phyloP scores from a whole-genome alignment of 106 monocot genomes.

The Hemerocallis citrina region DNA sequence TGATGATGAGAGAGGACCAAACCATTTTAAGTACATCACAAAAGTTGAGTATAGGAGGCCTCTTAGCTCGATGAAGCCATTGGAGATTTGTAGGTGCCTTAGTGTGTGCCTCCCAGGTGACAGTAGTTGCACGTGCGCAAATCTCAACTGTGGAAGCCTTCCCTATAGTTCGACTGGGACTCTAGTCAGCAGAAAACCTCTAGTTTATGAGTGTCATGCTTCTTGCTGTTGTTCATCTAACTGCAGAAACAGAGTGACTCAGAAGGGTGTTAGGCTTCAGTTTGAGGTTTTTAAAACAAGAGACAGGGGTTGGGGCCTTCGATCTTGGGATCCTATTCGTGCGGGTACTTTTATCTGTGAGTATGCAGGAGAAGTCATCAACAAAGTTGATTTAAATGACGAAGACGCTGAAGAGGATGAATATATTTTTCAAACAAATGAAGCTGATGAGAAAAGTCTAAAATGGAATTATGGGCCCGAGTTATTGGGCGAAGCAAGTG shows the following conservation, averaged over 20 bases:
- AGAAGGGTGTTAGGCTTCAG: slow-evolving; percentile 51
- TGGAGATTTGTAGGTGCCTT: slow-evolving; percentile 48
- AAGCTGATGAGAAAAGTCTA: slow-evolving; percentile 33
- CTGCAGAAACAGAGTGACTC: slow-evolving; percentile 64
- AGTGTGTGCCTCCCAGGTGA: slow-evolving; percentile 62
- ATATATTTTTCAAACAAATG: slow-evolving; percentile 37
- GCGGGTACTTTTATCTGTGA: slow-evolving; percentile 82
- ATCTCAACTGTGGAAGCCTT: slow-evolving; percentile 51
- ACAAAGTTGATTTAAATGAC: slow-evolving; percentile 16
- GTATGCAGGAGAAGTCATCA: slow-evolving; percentile 51
- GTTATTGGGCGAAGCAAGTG: slow-evolving; percentile 46
- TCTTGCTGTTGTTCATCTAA: slow-evolving; percentile 48
- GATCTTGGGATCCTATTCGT: slow-evolving; percentile 87
- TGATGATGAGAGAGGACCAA: slow-evolving; percentile 49
- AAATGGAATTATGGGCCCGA: slow-evolving; percentile 79
- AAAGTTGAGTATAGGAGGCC: slow-evolving; percentile 21
- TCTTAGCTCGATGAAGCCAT: slow-evolving; percentile 18
- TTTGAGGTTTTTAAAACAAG: slow-evolving; percentile 84
- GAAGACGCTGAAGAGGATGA: slow-evolving; percentile 41
- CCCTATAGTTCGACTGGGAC: slow-evolving; percentile 65
- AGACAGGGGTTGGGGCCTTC: slow-evolving; percentile 79
- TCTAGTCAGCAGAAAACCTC: slow-evolving; percentile 41
- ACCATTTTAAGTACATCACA: slow-evolving; percentile 47
- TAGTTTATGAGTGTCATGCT: slow-evolving; percentile 66
- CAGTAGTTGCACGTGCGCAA: slow-evolving; percentile 44